Percentiles rank a stretch among this genome's conserved stretches.
Conservation (phyloP, 2,329 filamentous ascomycete species). For the Pyrenochaeta sp. region DNA sequence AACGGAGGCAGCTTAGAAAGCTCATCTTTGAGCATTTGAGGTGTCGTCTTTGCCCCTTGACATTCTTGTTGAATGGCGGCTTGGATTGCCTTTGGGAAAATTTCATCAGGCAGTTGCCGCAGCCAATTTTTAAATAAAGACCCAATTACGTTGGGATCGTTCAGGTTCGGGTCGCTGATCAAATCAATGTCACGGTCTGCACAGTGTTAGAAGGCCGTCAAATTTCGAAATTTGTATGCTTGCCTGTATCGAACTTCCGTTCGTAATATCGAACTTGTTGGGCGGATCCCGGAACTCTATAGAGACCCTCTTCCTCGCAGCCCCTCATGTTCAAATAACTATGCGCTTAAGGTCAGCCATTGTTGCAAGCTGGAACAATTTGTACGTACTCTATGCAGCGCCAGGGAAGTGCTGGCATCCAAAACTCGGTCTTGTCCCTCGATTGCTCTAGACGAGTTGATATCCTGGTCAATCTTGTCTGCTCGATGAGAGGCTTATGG, state of each 20-base stretch:
- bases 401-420: constrained; percentile 98
- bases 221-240: constrained; percentile 18
- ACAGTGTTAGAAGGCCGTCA: constrained; percentile 15
- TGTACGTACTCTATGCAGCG: constrained; percentile 84
- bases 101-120: constrained; percentile 90
- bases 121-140: constrained; percentile 98
- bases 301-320: constrained; percentile 91
- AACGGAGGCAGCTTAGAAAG: constrained; percentile 93
- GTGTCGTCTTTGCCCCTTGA: constrained; percentile 78
- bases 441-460: constrained; percentile 88
- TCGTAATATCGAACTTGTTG: constrained; percentile 95
- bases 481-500: constrained; percentile 84
- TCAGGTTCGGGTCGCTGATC: constrained; percentile 85
- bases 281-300: constrained; percentile 89
- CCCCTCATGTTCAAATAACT: constrained; percentile 93
- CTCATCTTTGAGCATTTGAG: constrained; percentile 87
- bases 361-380: neutral
- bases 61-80: constrained; percentile 82
- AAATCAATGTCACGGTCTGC: constrained; percentile 87
- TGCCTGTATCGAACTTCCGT: constrained; percentile 85
- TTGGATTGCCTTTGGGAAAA: constrained; percentile 87
- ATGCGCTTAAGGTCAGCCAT: constrained; percentile 21
- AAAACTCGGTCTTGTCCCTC: constrained; percentile 95
- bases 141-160: constrained; percentile 95
- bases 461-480: constrained; percentile 89